Evolutionary conservation across 1,284 basidiomycete genomes (phyloP).

Genomic region (Tausonia pullulans): DNA sequence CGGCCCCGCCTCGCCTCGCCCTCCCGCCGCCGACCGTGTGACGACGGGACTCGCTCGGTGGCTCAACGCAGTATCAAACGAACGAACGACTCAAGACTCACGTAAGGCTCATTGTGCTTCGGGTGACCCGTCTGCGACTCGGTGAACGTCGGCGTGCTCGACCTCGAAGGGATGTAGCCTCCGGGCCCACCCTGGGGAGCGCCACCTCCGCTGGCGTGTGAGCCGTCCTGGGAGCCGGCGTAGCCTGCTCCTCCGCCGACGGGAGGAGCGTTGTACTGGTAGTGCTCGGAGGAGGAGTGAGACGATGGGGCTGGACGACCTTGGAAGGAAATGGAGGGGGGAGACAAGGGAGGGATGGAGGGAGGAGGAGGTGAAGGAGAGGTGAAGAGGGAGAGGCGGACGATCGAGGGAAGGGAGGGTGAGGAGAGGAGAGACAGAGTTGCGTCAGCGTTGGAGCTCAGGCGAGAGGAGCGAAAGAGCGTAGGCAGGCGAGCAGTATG

Average conservation of each 20-base stretch:
- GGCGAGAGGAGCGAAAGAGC: no score
- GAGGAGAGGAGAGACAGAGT: background rate
- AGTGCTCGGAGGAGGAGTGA: background rate
- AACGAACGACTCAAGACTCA: conserved; percentile 35
- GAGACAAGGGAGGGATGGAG: background rate
- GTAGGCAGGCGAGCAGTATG: no score
- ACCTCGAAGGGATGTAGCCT: conserved; percentile 32
- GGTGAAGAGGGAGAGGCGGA: background rate
- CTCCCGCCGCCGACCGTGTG: no score
- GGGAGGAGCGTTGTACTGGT: background rate
- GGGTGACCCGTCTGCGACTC: conserved; percentile 51
- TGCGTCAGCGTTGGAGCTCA: no score
- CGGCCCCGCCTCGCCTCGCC: no score
- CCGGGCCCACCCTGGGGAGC: background rate
- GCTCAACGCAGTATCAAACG: no score
- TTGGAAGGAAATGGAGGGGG: no score
- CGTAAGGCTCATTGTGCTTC: conserved; percentile 42
- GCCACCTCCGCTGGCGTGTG: background rate
- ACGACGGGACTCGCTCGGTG: no score
- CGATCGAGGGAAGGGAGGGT: conserved; percentile 8
- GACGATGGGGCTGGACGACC: background rate
- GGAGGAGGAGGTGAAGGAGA: background rate
- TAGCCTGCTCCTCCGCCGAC: background rate
- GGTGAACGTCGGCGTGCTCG: conserved; percentile 36
- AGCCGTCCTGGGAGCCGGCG: background rate